Percentiles rank a stretch among this genome's conserved stretches.
Evolutionary conservation across 805 yeast genomes (phyloP).

Genomic region (Candida chilensis): DNA sequence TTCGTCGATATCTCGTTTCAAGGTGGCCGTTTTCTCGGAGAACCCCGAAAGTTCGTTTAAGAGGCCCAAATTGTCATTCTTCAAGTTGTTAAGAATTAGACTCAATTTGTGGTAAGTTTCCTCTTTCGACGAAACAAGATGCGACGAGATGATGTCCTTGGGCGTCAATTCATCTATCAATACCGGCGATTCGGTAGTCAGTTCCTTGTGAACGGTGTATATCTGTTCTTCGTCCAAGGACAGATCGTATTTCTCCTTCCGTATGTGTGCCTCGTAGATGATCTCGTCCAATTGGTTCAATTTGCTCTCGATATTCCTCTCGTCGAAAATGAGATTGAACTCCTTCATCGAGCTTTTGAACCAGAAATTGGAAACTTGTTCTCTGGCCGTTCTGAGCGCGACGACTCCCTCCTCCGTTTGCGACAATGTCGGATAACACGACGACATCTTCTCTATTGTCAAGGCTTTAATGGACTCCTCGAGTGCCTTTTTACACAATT

Average conservation of each 20-base stretch:
- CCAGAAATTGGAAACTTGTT: slow-evolving; percentile 46
- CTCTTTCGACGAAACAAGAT: slow-evolving; percentile 5
- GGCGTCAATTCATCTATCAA: slow-evolving; percentile 10
- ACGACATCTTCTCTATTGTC: slow-evolving; percentile 36
- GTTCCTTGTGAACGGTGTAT: no score
- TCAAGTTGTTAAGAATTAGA: slow-evolving; percentile 14
- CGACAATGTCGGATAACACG: slow-evolving; percentile 48
- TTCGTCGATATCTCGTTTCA: slow-evolving; percentile 6
- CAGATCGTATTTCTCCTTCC: background rate
- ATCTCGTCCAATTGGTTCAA: slow-evolving; percentile 39
- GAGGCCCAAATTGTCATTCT: slow-evolving; percentile 11
- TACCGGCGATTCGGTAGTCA: slow-evolving; percentile 5
- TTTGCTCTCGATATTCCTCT: slow-evolving; percentile 31
- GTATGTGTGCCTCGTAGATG: slow-evolving; percentile 22
- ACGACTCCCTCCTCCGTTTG: slow-evolving; percentile 32
- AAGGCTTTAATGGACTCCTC: slow-evolving; percentile 43
- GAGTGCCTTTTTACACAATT: slow-evolving; percentile 44
- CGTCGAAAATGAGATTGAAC: slow-evolving; percentile 43
- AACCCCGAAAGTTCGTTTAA: slow-evolving; percentile 6
- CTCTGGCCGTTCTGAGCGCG: slow-evolving; percentile 35
- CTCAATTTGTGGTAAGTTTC: slow-evolving; percentile 10
- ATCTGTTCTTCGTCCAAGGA: no score
- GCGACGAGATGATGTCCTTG: slow-evolving; percentile 10
- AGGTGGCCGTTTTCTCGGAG: slow-evolving; percentile 5
- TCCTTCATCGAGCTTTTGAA: slow-evolving; percentile 37